A percentile compares a stretch with the other conserved stretches of the same genome.
These are phyloP conservation scores for Microglena sp. DNA, from an alignment of 139 green algal genomes.

Conservation along the genomic window DNA sequence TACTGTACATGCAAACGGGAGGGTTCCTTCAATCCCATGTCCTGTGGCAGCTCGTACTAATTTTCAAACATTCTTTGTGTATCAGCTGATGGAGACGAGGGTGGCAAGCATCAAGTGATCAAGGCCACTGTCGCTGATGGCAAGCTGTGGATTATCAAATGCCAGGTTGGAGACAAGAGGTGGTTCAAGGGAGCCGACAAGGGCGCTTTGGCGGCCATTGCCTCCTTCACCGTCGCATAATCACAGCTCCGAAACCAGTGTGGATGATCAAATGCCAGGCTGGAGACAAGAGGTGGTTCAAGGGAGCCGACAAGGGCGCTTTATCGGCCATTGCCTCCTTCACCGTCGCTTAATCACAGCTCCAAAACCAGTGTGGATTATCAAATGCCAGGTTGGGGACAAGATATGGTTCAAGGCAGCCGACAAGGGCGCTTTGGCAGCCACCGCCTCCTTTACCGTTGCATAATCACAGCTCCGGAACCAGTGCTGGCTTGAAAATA, in stretches of 20 bases:
- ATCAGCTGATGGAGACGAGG: constrained; percentile 90
- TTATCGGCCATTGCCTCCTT: constrained; percentile 61
- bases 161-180: constrained; percentile 87
- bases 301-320: constrained; percentile 68
- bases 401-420: constrained; percentile 96
- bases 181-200: constrained; percentile 90
- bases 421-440: constrained; percentile 53
- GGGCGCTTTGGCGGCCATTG: constrained; percentile 38
- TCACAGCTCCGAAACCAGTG: no score
- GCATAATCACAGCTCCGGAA: no score
- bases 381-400: constrained; percentile 81
- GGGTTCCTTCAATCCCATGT: no score
- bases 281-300: constrained; percentile 96
- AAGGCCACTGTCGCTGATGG: constrained; percentile 73
- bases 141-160: constrained; percentile 83
- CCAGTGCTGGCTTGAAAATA: constrained; percentile 86
- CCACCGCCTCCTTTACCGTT: constrained; percentile 72
- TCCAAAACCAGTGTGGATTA: no score
- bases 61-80: background rate
- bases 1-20: no score
- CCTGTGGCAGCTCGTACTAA: no score
- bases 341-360: constrained; percentile 57
- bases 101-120: constrained; percentile 92
- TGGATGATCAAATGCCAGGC: constrained; percentile 79
- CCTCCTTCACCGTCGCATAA: constrained; percentile 77